Base-by-base conservation (phyloP, 2,329 filamentous ascomycete species). In the Fragosphaeria purpurea region DNA sequence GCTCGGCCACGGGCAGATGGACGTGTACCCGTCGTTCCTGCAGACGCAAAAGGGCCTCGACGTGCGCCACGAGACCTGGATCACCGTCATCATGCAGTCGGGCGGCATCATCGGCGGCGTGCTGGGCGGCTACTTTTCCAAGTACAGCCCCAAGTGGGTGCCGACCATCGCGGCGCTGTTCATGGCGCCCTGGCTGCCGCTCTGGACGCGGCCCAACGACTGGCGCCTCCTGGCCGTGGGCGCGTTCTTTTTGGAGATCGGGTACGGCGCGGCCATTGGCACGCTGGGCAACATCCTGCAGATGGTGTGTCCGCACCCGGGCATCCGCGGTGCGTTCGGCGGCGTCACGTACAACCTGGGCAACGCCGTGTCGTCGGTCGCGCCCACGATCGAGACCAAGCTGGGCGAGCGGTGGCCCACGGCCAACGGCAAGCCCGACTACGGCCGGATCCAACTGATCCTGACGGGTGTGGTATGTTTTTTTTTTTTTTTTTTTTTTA, bases 201-300 rank as follows among this genome's bases (percentile, higher is more conserved):
- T 94, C 93, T 63, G 88, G 89, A 0, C 94, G 95, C 67, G 86
- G 81, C 0, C 93, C 88, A 59, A 73, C 81, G 9, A 69, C 69
- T 4, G 73, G 68, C 58, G 69, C 80, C 6, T 70, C 71, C 12
- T 47, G 30, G 71, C 94, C 59, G 88, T 89, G 46, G 88, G 86
- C 0, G 82, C 85, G 0, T 86, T 86, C 2, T 95, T 93, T 66
- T 93, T 93, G 65, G 78, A 84, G 62, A 82, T 86, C 59, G 83
- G 83, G 69, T 82, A 80, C 57, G 76, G 83, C 4, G 79, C 82
- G 59, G 80, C 79, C 3, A 78, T 79, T 1, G 83, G 78, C 77
- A 79, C 82, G 41, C 78, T 85, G 30, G 80, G 85, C 51, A 82
- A 82, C 22, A 83, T 85, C 61, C 84, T 88, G 61, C 73, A 88